Evolutionary conservation across 345 rosid genomes (phyloP).

Genomic region (Acer yangbiense): DNA sequence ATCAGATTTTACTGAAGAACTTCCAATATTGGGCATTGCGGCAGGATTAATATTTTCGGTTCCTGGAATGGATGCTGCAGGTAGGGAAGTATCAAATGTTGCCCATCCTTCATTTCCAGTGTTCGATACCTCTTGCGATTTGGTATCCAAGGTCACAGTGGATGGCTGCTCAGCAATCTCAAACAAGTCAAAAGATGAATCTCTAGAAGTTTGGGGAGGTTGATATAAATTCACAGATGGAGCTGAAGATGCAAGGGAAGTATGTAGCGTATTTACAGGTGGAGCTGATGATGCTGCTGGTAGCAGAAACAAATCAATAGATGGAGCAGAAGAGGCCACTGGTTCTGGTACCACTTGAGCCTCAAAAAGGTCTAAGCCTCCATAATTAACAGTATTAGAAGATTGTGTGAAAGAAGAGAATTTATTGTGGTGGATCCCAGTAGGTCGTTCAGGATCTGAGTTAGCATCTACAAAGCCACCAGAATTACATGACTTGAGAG

Average conservation of each 20-base stretch:
- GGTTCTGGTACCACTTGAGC: conserved; percentile 35
- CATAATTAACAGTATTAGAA: conserved; percentile 38
- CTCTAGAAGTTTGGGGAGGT: conserved; percentile 41
- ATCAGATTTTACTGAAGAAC: conserved; percentile 41
- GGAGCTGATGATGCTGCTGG: conserved; percentile 48
- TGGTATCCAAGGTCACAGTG: conserved; percentile 26
- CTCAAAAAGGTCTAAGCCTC: conserved; percentile 46
- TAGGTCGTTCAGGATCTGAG: conserved; percentile 47
- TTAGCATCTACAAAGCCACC: conserved; percentile 49
- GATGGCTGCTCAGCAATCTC: conserved; percentile 48
- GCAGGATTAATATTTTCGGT: conserved; percentile 32
- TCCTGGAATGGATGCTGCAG: conserved; percentile 38
- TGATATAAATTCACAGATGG: conserved; percentile 42
- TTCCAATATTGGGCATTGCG: conserved; percentile 30
- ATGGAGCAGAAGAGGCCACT: conserved; percentile 42
- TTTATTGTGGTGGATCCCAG: conserved; percentile 40
- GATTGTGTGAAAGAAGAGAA: conserved; percentile 34
- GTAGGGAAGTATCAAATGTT: conserved; percentile 68
- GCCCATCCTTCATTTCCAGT: conserved; percentile 90
- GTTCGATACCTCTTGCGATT: conserved; percentile 34
- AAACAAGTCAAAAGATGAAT: conserved; percentile 54
- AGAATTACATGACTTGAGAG: conserved; percentile 62
- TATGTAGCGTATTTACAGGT: conserved; percentile 41
- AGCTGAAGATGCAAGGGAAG: conserved; percentile 29
- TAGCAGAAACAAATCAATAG: conserved; percentile 69